Evolutionary conservation across 177 flowering plant genomes (phyloP).

Genomic region (Vitis hybrid): DNA sequence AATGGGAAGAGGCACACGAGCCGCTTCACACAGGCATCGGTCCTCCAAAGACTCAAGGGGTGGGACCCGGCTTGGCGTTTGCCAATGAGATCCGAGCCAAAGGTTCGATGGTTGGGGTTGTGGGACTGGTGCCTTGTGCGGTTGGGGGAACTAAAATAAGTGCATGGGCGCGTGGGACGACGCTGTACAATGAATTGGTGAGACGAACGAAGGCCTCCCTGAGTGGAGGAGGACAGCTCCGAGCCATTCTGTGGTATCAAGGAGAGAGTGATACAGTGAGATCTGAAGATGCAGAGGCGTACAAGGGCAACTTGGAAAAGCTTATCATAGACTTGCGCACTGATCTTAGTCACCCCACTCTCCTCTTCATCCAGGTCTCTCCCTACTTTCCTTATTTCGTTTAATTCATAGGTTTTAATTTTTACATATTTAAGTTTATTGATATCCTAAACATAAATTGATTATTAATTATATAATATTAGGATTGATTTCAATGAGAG

Average conservation of each 20-base stretch:
- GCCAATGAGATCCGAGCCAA: conserved; percentile 21
- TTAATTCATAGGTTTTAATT: not conserved
- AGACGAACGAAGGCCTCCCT: conserved; percentile 14
- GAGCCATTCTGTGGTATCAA: conserved; percentile 38
- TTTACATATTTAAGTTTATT: not conserved
- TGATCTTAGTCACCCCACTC: conserved; percentile 22
- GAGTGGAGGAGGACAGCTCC: conserved; percentile 19
- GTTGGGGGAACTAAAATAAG: conserved; percentile 29
- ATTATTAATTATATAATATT: too few species aligned
- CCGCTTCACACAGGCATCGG: conserved; percentile 41
- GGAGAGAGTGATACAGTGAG: conserved; percentile 37
- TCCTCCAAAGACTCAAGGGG: conserved; percentile 23
- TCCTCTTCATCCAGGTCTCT: conserved; percentile 21
- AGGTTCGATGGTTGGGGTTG: conserved; percentile 15
- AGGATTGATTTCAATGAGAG: too few species aligned
- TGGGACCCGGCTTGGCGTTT: conserved; percentile 46
- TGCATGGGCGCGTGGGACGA: conserved; percentile 23
- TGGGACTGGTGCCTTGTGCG: conserved; percentile 44
- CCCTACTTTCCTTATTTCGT: not conserved
- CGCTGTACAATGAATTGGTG: conserved; percentile 18
- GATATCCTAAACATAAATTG: too few species aligned
- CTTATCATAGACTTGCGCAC: conserved; percentile 25
- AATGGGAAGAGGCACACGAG: conserved; percentile 35
- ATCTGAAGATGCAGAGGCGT: conserved; percentile 25
- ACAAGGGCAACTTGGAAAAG: conserved; percentile 26